Evolutionary conservation across 225 moss, liverwort and hornwort species (phyloP), one percentile per base, ranked within the genome.

Genomic region (Bryum argenteum): DNA sequence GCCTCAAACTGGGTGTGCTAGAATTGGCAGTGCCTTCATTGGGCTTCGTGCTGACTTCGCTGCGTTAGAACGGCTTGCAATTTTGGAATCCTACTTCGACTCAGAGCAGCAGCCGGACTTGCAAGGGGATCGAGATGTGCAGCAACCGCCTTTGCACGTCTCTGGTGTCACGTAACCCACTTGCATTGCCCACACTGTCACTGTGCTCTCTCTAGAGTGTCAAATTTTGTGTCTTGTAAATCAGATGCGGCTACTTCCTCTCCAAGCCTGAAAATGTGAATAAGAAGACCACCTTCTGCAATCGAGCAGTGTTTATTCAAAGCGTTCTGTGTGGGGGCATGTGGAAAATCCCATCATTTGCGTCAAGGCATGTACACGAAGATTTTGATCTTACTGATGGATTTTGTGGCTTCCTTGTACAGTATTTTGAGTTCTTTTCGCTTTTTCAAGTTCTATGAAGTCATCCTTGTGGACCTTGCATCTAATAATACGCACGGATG

Each of bases 1-100:
- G 98, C 98, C 94, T 40, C 88, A 94, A 77, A 87, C 87, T 55
- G 79, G 79, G 57, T 98, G 98, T 86, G 88, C 92, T 72, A 89
- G 94, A 75, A 81, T 98, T 81, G 94, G 92, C 54, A 98, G 98
- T 85, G 94, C 98, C 61, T 98, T 94, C 75, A 80, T 90, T 68
- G 98, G 98, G 67, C 82, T 98, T 77, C 88, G 89, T 62, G 88
- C 94, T 16, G 94, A 98, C 79, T 94, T 98, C 75, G 75, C 61
- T 83, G 94, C 98, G 48, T 85, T 98, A 79, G 91, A 93, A 72
- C 91, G 86, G 59, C 81, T 98, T 74, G 89, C 98, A 65, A 91
- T 98, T 81, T 78, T 94, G 78, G 94, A 98, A 75, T 79, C 82
- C 55, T 98, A 98, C 77, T 98, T 98, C 78, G 98, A 89, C 57